These are phyloP conservation scores for Sporothrix globosa DNA, from an alignment of 2,329 filamentous ascomycete genomes.

Conservation along the genomic window DNA sequence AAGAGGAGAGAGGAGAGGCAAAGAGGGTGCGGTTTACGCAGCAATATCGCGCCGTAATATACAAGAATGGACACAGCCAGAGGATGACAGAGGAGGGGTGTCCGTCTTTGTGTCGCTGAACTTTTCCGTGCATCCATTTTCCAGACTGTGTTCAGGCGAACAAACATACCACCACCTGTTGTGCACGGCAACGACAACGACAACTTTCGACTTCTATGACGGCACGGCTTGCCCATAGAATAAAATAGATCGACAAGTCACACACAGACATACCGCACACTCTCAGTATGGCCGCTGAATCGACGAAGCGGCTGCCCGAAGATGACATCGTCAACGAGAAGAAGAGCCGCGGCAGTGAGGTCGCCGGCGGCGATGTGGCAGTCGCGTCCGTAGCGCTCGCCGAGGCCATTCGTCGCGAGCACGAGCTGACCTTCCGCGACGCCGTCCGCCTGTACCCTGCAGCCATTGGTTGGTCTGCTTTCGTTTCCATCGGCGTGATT, in stretches of 20 bases:
- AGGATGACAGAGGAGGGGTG: not conserved
- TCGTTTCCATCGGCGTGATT: conserved; percentile 28
- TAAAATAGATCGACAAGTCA: too few relatives aligned
- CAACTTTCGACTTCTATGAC: not conserved
- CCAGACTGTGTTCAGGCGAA: not conserved
- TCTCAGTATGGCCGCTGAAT: not conserved
- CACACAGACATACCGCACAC: not conserved
- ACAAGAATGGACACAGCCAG: not conserved
- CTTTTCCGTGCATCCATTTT: not conserved
- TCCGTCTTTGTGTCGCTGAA: not conserved
- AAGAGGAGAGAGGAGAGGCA: not conserved
- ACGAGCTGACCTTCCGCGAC: conserved; percentile 18
- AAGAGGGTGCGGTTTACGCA: not conserved
- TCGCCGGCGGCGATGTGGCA: not conserved
- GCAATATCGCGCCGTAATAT: conserved; percentile 1
- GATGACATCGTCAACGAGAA: conserved; percentile 8
- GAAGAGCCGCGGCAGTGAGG: not conserved
- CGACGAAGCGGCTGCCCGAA: not conserved
- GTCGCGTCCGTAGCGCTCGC: not conserved
- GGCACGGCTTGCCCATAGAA: too few relatives aligned
- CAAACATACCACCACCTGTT: not conserved
- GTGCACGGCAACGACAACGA: not conserved
- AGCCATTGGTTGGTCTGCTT: conserved; percentile 29
- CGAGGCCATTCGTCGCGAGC: conserved; percentile 9
- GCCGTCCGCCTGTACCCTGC: conserved; percentile 21